Evolutionary conservation across 2,329 filamentous ascomycete species (phyloP), one percentile per base, ranked within the genome.

Genomic region (Knufia fluminis): DNA sequence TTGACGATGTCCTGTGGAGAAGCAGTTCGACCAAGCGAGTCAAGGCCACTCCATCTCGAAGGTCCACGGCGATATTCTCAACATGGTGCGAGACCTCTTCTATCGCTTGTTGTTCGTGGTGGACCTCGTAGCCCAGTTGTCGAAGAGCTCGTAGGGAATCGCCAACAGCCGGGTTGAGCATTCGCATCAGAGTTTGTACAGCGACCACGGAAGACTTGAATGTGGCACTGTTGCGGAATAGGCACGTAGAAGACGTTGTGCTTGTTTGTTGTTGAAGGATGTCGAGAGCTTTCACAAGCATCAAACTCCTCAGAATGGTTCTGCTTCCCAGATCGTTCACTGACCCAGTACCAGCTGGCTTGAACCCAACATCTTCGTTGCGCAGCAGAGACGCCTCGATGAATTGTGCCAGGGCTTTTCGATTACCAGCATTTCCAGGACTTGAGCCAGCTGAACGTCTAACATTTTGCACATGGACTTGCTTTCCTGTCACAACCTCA

Each of bases 11-110:
- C 3, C 66, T 63, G 53, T 75, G 76, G 2, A 79, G 64, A 2
- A 82, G 61, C 1, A 81, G 53, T 55, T 83, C 80, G 1, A 80
- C 75, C 8, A 82, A 67, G 45, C 75, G 72, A 3, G 76, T 75
- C n/a, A 83, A 62, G 39, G 76, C 65, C 7, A 83, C 70, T 1
- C 80, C 80, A 59, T 83, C 76, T 28, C 80, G 72, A 19, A 83
- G 66, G 57, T 83, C 80, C 7, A 79, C 71, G 1, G 79, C 80
- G 20, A 84, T 68, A 55, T 83, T 83, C 7, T 69, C 65, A 48
- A 83, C 73, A 33, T 65, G 64, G 59, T 80, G 83, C 1, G 69
- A 65, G 54, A 77, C 78, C 61, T 83, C 80, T 53, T 80, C 70
- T 4, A 82, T 67, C 2, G 73, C 71, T 52, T 75, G 71, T 58